phyloP scores from a whole-genome alignment of 305 asterid species.

The Fraxinus latifolia region DNA sequence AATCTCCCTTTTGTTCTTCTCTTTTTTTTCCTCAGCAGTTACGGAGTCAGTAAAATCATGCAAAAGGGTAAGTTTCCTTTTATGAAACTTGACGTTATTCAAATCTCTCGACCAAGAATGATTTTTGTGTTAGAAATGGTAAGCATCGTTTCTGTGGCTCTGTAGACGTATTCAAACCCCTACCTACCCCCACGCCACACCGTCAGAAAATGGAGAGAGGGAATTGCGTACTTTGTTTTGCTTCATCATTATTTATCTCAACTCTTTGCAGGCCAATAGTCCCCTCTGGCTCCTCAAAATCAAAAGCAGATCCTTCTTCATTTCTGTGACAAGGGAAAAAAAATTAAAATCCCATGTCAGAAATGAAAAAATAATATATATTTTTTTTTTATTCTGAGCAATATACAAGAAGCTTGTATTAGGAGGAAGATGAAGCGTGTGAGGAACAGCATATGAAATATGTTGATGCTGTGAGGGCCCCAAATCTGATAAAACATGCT shows the following conservation, averaged over 20 bases:
- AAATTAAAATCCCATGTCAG: slow-evolving; percentile 18
- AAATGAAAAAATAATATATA: background rate
- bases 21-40: slow-evolving; percentile 36
- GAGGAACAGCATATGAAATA: slow-evolving; percentile 49
- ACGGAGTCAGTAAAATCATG: slow-evolving; percentile 73
- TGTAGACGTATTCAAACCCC: slow-evolving; percentile 36
- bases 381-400: background rate
- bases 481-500: slow-evolving; percentile 21
- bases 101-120: slow-evolving; percentile 55
- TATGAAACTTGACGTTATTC: slow-evolving; percentile 74
- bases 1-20: slow-evolving; percentile 29
- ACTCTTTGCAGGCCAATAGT: slow-evolving; percentile 71
- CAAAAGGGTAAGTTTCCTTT: slow-evolving; percentile 54
- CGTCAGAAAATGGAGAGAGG: slow-evolving; percentile 36
- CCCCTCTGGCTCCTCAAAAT: slow-evolving; percentile 86
- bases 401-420: slow-evolving; percentile 52
- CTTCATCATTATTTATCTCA: slow-evolving; percentile 54
- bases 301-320: slow-evolving; percentile 64
- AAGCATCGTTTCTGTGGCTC: slow-evolving; percentile 23
- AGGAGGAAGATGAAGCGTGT: slow-evolving; percentile 47
- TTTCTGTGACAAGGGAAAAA: slow-evolving; percentile 4
- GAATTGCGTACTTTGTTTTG: slow-evolving; percentile 57
- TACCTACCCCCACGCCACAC: slow-evolving; percentile 25
- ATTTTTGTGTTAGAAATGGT: slow-evolving; percentile 56
- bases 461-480: slow-evolving; percentile 43